These are phyloP conservation scores for Ogataea nonfermentans DNA, from an alignment of 805 yeast genomes.

Conservation along the genomic window DNA sequence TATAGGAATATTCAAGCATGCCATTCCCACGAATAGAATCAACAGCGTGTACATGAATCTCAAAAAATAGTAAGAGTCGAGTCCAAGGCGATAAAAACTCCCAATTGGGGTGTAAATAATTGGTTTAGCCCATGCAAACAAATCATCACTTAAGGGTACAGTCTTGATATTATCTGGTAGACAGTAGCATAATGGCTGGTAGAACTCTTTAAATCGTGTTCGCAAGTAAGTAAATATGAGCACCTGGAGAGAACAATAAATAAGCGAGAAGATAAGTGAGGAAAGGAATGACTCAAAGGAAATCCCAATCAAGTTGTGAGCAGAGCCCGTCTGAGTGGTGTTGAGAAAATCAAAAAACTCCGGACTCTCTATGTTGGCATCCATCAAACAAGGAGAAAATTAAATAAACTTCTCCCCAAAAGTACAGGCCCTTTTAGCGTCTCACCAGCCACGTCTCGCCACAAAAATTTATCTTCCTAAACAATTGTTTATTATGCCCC, in stretches of 20 bases:
- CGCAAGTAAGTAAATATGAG: conserved; percentile 40
- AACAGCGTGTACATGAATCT: conserved; percentile 56
- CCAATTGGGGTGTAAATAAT: conserved; percentile 37
- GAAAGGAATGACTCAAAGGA: conserved; percentile 55
- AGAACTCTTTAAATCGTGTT: conserved; percentile 38
- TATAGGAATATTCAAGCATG: conserved; percentile 54
- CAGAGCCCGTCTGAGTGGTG: conserved; percentile 23
- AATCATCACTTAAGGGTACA: conserved; percentile 39
- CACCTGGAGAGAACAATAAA: conserved; percentile 54
- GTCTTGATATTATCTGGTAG: conserved; percentile 41
- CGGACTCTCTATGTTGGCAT: conserved; percentile 8
- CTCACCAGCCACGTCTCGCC: conserved; percentile 12
- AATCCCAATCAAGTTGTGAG: conserved; percentile 44
- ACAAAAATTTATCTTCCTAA: neutral
- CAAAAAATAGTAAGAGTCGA: conserved; percentile 74
- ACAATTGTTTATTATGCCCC: conserved; percentile 14
- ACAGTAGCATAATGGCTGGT: conserved; percentile 53
- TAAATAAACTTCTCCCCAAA: neutral
- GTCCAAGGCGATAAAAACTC: conserved; percentile 51
- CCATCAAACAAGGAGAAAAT: conserved; percentile 2
- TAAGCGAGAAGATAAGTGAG: conserved; percentile 52
- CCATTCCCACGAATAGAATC: conserved; percentile 49
- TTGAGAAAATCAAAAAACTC: conserved; percentile 24
- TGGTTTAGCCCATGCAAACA: conserved; percentile 57
- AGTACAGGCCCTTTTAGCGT: neutral